phyloP scores from a whole-genome alignment of 352 stramenopile genomes.

The Blastocystis sp. region DNA sequence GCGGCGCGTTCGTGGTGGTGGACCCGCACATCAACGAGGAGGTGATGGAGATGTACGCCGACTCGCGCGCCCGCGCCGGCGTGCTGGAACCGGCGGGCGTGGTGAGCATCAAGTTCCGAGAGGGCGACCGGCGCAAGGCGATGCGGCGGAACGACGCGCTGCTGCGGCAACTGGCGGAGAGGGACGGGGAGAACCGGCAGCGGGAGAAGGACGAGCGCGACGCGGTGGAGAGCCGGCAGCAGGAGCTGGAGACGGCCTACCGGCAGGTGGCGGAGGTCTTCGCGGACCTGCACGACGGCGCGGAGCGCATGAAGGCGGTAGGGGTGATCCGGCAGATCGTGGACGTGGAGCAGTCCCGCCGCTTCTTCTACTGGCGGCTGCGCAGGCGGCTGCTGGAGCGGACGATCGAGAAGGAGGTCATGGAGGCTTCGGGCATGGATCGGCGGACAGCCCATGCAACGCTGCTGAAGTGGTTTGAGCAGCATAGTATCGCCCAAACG shows the following conservation, averaged over 20 bases:
- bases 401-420: constrained; percentile 77
- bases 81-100: constrained; percentile 96
- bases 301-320: constrained; percentile 98
- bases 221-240: constrained; percentile 84
- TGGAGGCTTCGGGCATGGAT: constrained; percentile 70
- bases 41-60: constrained; percentile 99
- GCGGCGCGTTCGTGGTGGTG: constrained; percentile 97
- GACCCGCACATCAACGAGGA: constrained; percentile 97
- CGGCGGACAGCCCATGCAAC: constrained; percentile 71
- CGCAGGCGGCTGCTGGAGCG: constrained; percentile 94
- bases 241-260: constrained; percentile 90
- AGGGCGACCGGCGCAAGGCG: constrained; percentile 89
- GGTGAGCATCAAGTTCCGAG: constrained; percentile 98
- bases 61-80: constrained; percentile 85
- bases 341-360: constrained; percentile 86
- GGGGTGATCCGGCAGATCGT: constrained; percentile 93
- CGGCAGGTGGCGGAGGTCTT: constrained; percentile 96
- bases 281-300: constrained; percentile 98
- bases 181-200: constrained; percentile 69
- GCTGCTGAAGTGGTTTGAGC: constrained; percentile 57
- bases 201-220: constrained; percentile 74
- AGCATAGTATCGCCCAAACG: constrained; percentile 12
- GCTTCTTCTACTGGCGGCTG: constrained; percentile 96
- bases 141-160: constrained; percentile 93
- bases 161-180: constrained; percentile 74